Percentiles rank a stretch among this genome's conserved stretches.
Evolutionary conservation across 352 stramenopile species (phyloP).

Genomic region (Phytophthora pluvialis): DNA sequence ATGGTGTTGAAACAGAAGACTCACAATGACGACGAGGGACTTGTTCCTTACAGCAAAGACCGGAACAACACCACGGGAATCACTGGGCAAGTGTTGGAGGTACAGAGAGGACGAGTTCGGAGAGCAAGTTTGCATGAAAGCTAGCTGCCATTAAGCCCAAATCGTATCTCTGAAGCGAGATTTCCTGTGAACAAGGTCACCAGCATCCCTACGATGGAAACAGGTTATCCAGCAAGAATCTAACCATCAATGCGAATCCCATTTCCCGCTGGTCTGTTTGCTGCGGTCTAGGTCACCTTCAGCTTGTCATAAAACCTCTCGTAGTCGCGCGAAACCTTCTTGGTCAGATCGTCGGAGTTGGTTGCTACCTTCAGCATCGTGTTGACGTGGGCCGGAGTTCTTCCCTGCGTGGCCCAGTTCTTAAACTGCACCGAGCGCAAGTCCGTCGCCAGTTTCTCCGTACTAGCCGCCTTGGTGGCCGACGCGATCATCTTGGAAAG

Average conservation of each 20-base stretch:
- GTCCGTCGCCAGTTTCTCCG: background rate
- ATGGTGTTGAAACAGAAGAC: no score
- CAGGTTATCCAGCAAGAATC: no score
- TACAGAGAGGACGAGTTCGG: no score
- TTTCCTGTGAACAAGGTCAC: no score
- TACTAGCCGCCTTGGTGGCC: background rate
- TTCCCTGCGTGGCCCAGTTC: background rate
- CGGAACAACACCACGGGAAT: no score
- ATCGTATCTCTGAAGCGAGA: no score
- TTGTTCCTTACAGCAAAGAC: no score
- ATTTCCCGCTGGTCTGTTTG: background rate
- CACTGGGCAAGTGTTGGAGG: no score
- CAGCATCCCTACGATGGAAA: no score
- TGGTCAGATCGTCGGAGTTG: conserved; percentile 7
- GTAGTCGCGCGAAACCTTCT: conserved; percentile 6
- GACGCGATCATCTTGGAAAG: conserved; percentile 12
- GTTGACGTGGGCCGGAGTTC: background rate
- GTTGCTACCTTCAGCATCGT: background rate
- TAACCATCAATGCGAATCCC: background rate
- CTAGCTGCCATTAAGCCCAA: no score
- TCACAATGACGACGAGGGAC: no score
- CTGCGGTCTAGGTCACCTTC: background rate
- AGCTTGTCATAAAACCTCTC: conserved; percentile 6
- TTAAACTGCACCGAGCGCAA: conserved; percentile 6
- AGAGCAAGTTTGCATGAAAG: no score